These are phyloP conservation scores for Talinum fruticosum DNA, from an alignment of 148 eudicot species.

Conservation along the genomic window DNA sequence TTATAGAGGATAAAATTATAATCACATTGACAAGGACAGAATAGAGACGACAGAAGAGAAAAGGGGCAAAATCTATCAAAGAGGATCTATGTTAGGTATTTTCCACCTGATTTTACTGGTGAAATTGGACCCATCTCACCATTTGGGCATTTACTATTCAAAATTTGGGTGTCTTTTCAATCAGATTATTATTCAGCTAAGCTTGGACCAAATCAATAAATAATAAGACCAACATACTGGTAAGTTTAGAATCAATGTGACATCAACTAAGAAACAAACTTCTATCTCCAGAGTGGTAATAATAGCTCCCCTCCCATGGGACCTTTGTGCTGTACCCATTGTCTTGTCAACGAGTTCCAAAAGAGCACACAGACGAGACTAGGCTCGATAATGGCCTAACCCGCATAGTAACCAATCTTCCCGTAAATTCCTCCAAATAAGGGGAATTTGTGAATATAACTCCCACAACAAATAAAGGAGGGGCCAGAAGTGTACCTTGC, in stretches of 20 bases:
- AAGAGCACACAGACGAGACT: too few relatives aligned
- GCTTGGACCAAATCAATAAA: background rate
- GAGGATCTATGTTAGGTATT: constrained; percentile 26
- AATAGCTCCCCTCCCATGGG: too few relatives aligned
- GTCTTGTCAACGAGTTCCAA: too few relatives aligned
- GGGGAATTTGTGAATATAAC: too few relatives aligned
- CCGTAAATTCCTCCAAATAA: too few relatives aligned
- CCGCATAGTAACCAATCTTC: too few relatives aligned
- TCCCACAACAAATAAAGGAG: background rate
- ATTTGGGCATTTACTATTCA: background rate
- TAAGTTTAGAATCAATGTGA: constrained; percentile 5
- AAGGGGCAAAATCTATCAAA: constrained; percentile 23
- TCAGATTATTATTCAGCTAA: background rate
- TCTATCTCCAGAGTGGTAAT: too few relatives aligned
- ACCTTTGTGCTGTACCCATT: too few relatives aligned
- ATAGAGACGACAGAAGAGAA: constrained; percentile 1
- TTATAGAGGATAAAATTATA: constrained; percentile 11
- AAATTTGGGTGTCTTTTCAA: constrained; percentile 11
- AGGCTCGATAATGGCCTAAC: too few relatives aligned
- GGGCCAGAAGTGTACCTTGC: constrained; percentile 42
- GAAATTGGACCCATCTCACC: constrained; percentile 12
- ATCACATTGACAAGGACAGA: constrained; percentile 21
- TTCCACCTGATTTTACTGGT: constrained; percentile 13
- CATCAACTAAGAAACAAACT: background rate
- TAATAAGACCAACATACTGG: constrained; percentile 5